Evolutionary conservation across 305 asterid genomes (phyloP).

Genomic region (Nicotiana rustica): DNA sequence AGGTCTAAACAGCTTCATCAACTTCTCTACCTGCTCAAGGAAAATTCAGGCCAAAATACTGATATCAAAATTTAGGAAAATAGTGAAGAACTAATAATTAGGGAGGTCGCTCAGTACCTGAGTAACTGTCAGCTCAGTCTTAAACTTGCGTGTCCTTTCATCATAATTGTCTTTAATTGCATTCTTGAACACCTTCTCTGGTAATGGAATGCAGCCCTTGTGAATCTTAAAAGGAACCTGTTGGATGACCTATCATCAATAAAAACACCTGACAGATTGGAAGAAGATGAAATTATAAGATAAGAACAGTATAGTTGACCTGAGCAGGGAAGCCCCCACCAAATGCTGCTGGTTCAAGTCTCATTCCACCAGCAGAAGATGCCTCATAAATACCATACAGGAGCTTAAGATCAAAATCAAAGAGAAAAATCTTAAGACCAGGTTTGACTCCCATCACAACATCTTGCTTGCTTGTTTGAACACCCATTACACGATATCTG

Average conservation of each 20-base stretch:
- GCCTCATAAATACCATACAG: slow-evolving; percentile 89
- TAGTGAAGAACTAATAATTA: slow-evolving; percentile 9
- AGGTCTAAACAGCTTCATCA: slow-evolving; percentile 60
- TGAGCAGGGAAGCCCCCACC: slow-evolving; percentile 92
- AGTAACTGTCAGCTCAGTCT: slow-evolving; percentile 66
- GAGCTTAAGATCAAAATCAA: slow-evolving; percentile 81
- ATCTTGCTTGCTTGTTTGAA: slow-evolving; percentile 64
- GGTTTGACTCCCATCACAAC: slow-evolving; percentile 73
- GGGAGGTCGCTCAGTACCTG: slow-evolving; percentile 59
- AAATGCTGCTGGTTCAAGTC: slow-evolving; percentile 81
- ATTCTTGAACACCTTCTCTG: slow-evolving; percentile 77
- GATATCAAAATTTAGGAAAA: neutral
- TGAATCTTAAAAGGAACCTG: slow-evolving; percentile 76
- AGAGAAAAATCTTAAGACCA: slow-evolving; percentile 83
- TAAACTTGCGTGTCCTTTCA: slow-evolving; percentile 73
- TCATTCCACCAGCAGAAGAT: slow-evolving; percentile 86
- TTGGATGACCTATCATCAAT: slow-evolving; percentile 33
- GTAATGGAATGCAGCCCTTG: slow-evolving; percentile 80
- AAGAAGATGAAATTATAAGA: neutral
- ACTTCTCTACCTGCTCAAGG: slow-evolving; percentile 56
- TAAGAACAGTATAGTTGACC: slow-evolving; percentile 49
- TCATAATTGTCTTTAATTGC: slow-evolving; percentile 78
- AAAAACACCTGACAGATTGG: slow-evolving; percentile 32
- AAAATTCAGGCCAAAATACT: slow-evolving; percentile 1
- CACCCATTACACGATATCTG: slow-evolving; percentile 77